A percentile compares a stretch with the other conserved stretches of the same genome.
Evolutionary conservation across 257 asterid genomes (phyloP).

Genomic region (Prunella vulgaris): DNA sequence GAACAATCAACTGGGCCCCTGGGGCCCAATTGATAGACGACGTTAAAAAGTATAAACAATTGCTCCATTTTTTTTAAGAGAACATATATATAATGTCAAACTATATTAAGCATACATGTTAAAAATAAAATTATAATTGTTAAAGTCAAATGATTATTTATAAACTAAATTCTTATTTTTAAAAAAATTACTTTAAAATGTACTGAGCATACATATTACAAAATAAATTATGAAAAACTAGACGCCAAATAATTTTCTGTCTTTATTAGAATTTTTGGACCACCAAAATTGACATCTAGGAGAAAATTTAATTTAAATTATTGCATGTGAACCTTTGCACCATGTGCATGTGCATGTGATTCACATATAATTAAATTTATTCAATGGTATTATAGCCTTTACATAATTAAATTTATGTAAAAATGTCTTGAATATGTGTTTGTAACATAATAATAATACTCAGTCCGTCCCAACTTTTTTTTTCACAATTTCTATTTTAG

Average conservation of each 20-base stretch:
- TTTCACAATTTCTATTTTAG: no score
- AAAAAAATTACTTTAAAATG: neutral
- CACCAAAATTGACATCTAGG: constrained; percentile 6
- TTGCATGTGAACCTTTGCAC: neutral
- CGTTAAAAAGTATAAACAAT: no score
- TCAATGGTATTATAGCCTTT: no score
- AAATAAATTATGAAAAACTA: neutral
- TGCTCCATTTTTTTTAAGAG: neutral
- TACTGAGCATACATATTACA: neutral
- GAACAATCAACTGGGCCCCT: neutral
- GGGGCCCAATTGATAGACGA: neutral
- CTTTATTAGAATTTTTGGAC: neutral
- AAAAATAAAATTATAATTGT: neutral
- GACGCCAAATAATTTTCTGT: neutral
- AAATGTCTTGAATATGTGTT: no score
- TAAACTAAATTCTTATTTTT: neutral
- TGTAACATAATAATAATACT: no score
- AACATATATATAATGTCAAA: neutral
- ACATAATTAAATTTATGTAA: no score
- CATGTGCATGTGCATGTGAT: neutral
- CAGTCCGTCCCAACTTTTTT: no score
- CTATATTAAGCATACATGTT: neutral
- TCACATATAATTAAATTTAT: neutral
- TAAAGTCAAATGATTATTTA: neutral
- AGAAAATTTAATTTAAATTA: neutral